Base-by-base conservation (phyloP, 2,329 filamentous ascomycete species). In the Mariannaea sp. region DNA sequence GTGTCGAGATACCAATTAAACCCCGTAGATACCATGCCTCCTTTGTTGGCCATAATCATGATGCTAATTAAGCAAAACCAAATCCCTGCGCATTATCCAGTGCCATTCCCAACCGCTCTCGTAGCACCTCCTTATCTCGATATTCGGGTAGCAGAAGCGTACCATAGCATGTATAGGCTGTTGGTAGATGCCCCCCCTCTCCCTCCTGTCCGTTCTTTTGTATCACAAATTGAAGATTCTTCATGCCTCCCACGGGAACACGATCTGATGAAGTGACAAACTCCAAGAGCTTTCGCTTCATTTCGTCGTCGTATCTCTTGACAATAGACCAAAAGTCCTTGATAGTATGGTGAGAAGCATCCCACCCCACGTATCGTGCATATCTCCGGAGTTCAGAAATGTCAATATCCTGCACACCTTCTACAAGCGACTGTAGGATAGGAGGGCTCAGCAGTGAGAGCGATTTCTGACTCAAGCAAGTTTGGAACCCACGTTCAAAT, bases 221-320 rank as follows among this genome's bases (percentile, higher is more conserved):
- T 36, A 99, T 81, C 12, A 90, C 83, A 71, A 97, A 97, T 65
- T 89, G 86, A 40, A 97, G 76, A 63, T 89, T 91, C 58, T 83
- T 82, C 67, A 92, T 85, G 3, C 94, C 94, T 16, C 90, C 92
- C 0, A 96, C 89, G 0, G 94, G 94, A 2, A 97, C 83, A 2
- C 94, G 83, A 67, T 97, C 92, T 64, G 87, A 93, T 0, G 93
- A 93, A 12, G 94, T 99, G 24, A 99, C 92, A 66, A 99, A 99
- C 70, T 97, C 92, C 26, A 99, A 79, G 27, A 99, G 75, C 64
- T 84, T 85, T 46, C 85, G 82, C 71, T 88, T 88, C 78, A 92
- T 88, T 38, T 81, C 78, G 13, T 87, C 79, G 54, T 84, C 80
- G 67, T 83, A 94, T 29, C 70, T 72, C 59, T 81, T 81, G 1